Conservation (phyloP, 2,329 filamentous ascomycete species). For the Microcera coccophila region DNA sequence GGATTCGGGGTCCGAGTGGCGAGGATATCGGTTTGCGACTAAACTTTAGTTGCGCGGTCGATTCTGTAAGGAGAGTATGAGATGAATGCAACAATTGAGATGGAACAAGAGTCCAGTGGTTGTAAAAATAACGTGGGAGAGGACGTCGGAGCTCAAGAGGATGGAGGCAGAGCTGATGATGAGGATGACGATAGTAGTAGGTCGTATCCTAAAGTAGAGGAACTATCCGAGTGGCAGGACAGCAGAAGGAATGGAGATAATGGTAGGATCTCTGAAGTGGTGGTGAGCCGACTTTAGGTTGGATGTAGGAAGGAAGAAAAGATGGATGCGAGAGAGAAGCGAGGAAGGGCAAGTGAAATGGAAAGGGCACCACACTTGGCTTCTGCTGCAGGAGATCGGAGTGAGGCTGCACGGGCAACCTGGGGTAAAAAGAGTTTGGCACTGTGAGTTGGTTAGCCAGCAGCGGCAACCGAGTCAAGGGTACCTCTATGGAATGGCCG, state of each 20-base stretch:
- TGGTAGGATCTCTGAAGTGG: constrained; percentile 6
- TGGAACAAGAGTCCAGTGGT: background rate
- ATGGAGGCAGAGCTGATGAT: background rate
- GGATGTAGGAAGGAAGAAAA: constrained; percentile 26
- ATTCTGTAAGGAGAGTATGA: too few relatives aligned
- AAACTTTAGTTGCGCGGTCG: background rate
- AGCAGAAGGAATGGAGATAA: constrained; percentile 11
- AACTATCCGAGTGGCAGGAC: background rate
- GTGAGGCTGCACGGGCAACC: constrained; percentile 25
- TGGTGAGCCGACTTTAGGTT: constrained; percentile 15
- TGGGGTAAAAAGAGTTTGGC: constrained; percentile 22
- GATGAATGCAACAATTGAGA: too few relatives aligned
- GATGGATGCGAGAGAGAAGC: constrained; percentile 28
- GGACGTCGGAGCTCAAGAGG: background rate
- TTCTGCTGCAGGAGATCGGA: constrained; percentile 22
- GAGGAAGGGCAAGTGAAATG: constrained; percentile 24
- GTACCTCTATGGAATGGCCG: constrained; percentile 21
- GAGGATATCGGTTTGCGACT: background rate
- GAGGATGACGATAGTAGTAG: background rate
- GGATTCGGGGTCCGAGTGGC: background rate
- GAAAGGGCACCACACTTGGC: constrained; percentile 25
- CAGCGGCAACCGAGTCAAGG: constrained; percentile 22
- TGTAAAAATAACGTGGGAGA: too few relatives aligned
- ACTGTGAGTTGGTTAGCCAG: constrained; percentile 19
- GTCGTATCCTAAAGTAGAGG: background rate